Conservation (phyloP, 1,284 basidiomycete species). For the Apiotrichum laibachii region DNA sequence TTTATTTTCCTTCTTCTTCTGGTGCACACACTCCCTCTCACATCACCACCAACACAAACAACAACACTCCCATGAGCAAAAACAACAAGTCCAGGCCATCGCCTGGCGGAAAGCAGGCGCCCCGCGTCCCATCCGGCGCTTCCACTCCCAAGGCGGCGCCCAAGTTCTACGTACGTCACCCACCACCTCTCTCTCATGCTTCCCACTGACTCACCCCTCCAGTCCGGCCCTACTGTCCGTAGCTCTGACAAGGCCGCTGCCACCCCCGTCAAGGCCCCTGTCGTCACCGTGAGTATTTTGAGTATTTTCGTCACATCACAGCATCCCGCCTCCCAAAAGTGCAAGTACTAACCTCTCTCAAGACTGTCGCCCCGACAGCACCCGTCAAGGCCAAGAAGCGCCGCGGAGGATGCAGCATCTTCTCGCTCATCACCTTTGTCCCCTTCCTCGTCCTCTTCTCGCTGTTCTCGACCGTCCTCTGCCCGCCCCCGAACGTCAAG, state of each 20-base stretch:
- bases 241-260: not conserved
- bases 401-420: constrained; percentile 28
- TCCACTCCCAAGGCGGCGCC: not conserved
- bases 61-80: constrained; percentile 6
- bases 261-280: too few relatives aligned
- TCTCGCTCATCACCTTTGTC: constrained; percentile 37
- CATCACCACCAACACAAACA: too few relatives aligned
- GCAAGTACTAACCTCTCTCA: not conserved
- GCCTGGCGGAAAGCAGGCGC: too few relatives aligned
- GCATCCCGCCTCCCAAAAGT: too few relatives aligned
- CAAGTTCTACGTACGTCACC: constrained; percentile 19
- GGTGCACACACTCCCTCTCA: too few relatives aligned
- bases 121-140: not conserved
- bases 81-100: not conserved
- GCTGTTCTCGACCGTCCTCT: constrained; percentile 44
- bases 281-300: not conserved
- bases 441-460: constrained; percentile 42
- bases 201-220: not conserved
- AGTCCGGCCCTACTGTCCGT: constrained; percentile 7
- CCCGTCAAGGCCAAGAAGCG: constrained; percentile 1
- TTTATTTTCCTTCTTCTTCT: not conserved
- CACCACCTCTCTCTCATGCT: too few relatives aligned
- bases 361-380: not conserved
- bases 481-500: constrained; percentile 32
- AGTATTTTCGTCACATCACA: not conserved